Evolutionary conservation across 225 moss, liverwort and hornwort genomes (phyloP).

Genomic region (Ulota crispa): DNA sequence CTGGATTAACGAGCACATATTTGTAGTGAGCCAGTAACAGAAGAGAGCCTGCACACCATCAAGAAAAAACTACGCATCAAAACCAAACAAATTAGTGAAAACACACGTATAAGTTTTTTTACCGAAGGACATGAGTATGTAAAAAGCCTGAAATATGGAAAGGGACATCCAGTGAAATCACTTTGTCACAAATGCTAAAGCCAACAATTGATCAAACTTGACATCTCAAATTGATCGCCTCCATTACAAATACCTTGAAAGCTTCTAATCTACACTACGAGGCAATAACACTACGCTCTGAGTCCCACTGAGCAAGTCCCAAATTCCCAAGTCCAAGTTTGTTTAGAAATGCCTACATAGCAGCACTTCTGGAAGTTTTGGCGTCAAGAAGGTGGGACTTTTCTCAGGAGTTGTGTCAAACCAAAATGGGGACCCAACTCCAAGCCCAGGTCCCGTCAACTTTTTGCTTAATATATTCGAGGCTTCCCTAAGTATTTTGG

Average conservation of each 20-base stretch:
- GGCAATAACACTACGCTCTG: too few relatives aligned
- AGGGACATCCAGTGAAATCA: not conserved
- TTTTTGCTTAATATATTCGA: too few relatives aligned
- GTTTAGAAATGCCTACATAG: too few relatives aligned
- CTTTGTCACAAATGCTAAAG: not conserved
- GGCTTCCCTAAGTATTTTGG: too few relatives aligned
- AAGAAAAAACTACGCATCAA: not conserved
- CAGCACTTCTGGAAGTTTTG: too few relatives aligned
- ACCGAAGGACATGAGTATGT: not conserved
- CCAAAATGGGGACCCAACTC: too few relatives aligned
- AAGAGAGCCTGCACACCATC: constrained; percentile 75
- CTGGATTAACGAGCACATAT: constrained; percentile 85
- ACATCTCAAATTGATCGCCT: not conserved
- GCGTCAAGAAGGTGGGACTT: too few relatives aligned
- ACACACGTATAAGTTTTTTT: not conserved
- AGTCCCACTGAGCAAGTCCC: too few relatives aligned
- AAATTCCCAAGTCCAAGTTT: too few relatives aligned
- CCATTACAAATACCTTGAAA: not conserved
- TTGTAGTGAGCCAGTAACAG: constrained; percentile 99
- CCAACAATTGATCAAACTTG: not conserved
- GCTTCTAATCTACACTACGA: not conserved
- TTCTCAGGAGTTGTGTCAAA: too few relatives aligned
- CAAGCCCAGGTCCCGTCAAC: too few relatives aligned
- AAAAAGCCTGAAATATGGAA: not conserved
- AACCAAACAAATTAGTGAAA: not conserved